Evolutionary conservation across 2,329 filamentous ascomycete species (phyloP).

Genomic region (Colletotrichum simmondsii): DNA sequence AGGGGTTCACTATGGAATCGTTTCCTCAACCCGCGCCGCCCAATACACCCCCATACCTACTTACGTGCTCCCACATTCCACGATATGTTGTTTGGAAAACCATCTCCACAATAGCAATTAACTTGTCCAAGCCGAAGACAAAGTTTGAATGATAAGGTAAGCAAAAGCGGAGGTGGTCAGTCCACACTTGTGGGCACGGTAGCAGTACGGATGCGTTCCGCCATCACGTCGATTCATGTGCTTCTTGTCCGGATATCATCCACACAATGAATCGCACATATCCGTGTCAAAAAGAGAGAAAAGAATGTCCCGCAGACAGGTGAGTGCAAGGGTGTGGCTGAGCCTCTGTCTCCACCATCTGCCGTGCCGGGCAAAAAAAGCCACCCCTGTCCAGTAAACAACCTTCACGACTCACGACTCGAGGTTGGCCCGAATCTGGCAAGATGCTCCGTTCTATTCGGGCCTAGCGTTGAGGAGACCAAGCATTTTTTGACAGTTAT

Average conservation of each 20-base stretch:
- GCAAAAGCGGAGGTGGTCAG: not conserved
- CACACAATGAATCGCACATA: not conserved
- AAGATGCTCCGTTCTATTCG: not conserved
- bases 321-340: not conserved
- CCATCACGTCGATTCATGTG: not conserved
- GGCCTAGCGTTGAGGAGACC: not conserved
- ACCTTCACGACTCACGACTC: constrained; percentile 5
- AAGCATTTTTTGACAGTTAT: not conserved
- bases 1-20: not conserved
- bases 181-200: not conserved
- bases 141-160: not conserved
- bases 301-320: not conserved
- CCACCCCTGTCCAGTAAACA: constrained; percentile 2
- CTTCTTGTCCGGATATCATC: not conserved
- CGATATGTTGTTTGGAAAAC: not conserved
- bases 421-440: not conserved
- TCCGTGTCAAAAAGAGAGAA: not conserved
- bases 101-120: not conserved
- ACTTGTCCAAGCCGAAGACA: not conserved
- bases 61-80: constrained; percentile 5
- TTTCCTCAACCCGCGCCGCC: not conserved
- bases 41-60: not conserved
- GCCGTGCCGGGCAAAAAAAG: not conserved
- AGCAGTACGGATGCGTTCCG: not conserved
- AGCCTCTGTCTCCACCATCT: not conserved